Evolutionary conservation across 2,329 filamentous ascomycete species (phyloP).

Genomic region (Simplicillium aogashimaense): DNA sequence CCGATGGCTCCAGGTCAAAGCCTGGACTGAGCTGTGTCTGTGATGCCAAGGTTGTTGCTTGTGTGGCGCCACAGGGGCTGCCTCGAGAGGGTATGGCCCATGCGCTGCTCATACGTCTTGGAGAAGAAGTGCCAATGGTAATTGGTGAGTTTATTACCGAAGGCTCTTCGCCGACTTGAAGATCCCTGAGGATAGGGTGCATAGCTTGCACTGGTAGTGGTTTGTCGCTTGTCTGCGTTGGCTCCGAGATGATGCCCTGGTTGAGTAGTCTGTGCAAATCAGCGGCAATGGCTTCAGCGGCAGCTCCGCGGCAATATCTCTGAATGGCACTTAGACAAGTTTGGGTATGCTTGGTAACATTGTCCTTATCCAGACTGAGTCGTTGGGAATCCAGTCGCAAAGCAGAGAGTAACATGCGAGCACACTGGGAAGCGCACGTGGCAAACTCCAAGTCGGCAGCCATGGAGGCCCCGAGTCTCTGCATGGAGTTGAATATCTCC

Average conservation of each 20-base stretch:
- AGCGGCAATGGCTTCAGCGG: conserved; percentile 33
- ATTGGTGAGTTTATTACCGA: conserved; percentile 6
- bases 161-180: conserved; percentile 8
- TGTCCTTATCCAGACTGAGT: conserved; percentile 32
- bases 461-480: conserved; percentile 40
- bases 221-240: neutral
- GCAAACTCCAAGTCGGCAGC: conserved; percentile 46
- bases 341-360: conserved; percentile 37
- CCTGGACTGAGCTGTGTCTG: conserved; percentile 18
- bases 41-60: conserved; percentile 11
- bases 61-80: too few relatives aligned
- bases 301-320: conserved; percentile 39
- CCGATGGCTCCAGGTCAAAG: conserved; percentile 12
- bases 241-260: conserved; percentile 22
- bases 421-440: conserved; percentile 45
- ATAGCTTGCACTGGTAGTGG: conserved; percentile 2
- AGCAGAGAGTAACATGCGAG: conserved; percentile 40
- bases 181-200: conserved; percentile 5
- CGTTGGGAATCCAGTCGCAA: conserved; percentile 34
- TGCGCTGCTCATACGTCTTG: neutral
- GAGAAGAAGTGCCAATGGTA: neutral
- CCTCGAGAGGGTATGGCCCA: too few relatives aligned
- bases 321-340: conserved; percentile 40
- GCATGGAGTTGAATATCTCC: conserved; percentile 41
- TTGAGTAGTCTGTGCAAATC: conserved; percentile 43